Base-by-base conservation (phyloP, 1,284 basidiomycete species). In the Puccinia coronata region DNA sequence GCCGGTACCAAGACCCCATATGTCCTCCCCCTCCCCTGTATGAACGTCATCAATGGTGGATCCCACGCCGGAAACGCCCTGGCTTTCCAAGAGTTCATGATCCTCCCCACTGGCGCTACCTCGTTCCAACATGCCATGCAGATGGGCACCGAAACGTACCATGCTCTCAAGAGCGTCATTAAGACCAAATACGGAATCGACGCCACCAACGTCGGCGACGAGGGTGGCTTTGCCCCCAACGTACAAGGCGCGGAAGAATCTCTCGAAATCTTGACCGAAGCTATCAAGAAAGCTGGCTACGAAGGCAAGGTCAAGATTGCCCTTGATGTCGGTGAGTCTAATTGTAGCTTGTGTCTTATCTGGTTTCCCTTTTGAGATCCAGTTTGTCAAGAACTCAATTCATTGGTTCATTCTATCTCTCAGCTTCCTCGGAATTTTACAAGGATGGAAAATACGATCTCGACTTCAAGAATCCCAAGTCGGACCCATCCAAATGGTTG, bases 31-130 rank as follows among this genome's bases (percentile, higher is more conserved):
- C 89, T 88, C 87, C 97, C 95, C 78, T 92, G 93, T 82, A 95
- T 98, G 91, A 99, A 99, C 88, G 97, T 99, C 86, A 99, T 99
- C 90, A 99, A 99, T 89, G 97, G 97, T 88, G 97, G 97, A 84
- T 98, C 95, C 84, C 97, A 99, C 88, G 97, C 97, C 82, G 97
- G 97, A 82, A 99, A 99, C 91, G 95, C 96, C 87, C 93, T 99
- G 83, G 95, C 97, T 81, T 96, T 98, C 93, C 95, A 98, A 89
- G 97, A 99, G 89, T 99, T 99, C 90, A 99, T 99, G 97, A 91
- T 99, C 84, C 90, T 98, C 83, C 96, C 97, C 84, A 97, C 95
- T 82, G 96, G 95, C 82, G 95, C 95, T 78, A 86, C 89, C 78
- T 91, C 90, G 83, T 99, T 99, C 90, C 92, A 93, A 77, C 96